Evolutionary conservation across 2,329 filamentous ascomycete genomes (phyloP).

Genomic region (Colletotrichum simmondsii): DNA sequence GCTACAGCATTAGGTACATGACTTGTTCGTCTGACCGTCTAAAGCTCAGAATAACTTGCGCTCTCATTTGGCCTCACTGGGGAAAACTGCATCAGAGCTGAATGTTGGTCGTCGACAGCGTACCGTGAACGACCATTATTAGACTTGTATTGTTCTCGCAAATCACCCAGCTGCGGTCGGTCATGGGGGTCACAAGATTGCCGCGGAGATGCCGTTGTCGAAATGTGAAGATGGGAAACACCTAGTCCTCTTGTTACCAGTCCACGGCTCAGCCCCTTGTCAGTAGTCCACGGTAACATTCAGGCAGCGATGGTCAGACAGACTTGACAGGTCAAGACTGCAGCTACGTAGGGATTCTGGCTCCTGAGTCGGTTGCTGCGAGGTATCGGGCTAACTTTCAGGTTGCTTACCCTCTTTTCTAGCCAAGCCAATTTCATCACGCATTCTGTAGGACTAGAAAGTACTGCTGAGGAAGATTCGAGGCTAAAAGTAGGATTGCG

Average conservation of each 20-base stretch:
- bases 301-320: not conserved
- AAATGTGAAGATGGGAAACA: not conserved
- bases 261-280: not conserved
- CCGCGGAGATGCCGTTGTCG: not conserved
- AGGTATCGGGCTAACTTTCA: conserved; percentile 12
- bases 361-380: not conserved
- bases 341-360: not conserved
- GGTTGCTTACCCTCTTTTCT: conserved; percentile 6
- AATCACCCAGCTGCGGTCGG: not conserved
- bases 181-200: not conserved
- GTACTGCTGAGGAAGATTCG: not conserved
- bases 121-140: not conserved
- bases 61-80: not conserved
- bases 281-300: not conserved
- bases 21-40: not conserved
- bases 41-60: too few species aligned
- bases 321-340: not conserved
- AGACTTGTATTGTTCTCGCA: not conserved
- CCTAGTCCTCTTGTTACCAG: not conserved
- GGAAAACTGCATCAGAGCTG: not conserved
- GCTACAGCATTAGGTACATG: not conserved
- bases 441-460: not conserved
- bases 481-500: too few species aligned
- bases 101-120: not conserved
- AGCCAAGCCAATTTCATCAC: not conserved